These are phyloP conservation scores for Leccinum variicolor DNA, from an alignment of 768 basidiomycete genomes.

Conservation along the genomic window DNA sequence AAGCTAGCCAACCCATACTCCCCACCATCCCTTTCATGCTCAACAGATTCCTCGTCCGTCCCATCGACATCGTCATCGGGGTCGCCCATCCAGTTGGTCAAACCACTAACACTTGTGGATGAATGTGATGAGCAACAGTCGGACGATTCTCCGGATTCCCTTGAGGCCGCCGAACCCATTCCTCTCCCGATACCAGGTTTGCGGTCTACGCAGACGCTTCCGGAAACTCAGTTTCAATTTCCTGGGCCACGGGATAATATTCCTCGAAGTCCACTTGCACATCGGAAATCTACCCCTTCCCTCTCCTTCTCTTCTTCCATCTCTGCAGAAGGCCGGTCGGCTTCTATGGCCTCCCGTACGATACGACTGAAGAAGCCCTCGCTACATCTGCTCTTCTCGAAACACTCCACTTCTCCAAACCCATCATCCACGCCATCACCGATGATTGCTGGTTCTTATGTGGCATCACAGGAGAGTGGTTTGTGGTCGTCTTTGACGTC, in stretches of 20 bases:
- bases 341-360: conserved; percentile 33
- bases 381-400: conserved; percentile 63
- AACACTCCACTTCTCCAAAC: conserved; percentile 53
- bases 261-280: conserved; percentile 30
- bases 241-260: conserved; percentile 35
- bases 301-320: conserved; percentile 31
- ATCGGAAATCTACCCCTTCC: conserved; percentile 36
- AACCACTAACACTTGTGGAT: conserved; percentile 37
- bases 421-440: conserved; percentile 30
- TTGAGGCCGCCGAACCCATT: conserved; percentile 30
- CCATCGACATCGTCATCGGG: conserved; percentile 56
- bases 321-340: conserved; percentile 33
- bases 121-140: conserved; percentile 27
- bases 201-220: conserved; percentile 13
- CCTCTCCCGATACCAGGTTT: conserved; percentile 25
- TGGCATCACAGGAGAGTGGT: conserved; percentile 13
- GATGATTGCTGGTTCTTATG: conserved; percentile 8
- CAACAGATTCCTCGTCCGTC: conserved; percentile 58
- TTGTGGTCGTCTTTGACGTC: conserved; percentile 28
- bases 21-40: conserved; percentile 55
- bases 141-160: conserved; percentile 24
- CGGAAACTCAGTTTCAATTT: conserved; percentile 41
- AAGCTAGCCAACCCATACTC: conserved; percentile 24
- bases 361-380: conserved; percentile 63
- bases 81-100: conserved; percentile 30